A percentile compares a stretch with the other conserved stretches of the same genome.
Evolutionary conservation across 2,329 filamentous ascomycete genomes (phyloP).

Genomic region (Alternaria gaisen): DNA sequence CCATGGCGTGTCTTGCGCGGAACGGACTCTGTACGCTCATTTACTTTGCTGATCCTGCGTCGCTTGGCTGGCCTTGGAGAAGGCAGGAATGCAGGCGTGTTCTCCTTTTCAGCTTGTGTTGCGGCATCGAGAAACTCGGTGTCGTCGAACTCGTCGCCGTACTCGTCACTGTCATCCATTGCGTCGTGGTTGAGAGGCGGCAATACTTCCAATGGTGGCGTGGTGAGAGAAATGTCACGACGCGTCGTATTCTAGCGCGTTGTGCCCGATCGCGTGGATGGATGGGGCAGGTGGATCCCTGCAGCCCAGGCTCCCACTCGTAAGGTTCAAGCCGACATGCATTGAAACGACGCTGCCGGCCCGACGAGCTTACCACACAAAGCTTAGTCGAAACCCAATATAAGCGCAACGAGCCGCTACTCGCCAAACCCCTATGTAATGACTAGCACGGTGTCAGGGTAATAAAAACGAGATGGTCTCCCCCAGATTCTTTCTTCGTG

Average conservation of each 20-base stretch:
- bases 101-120: constrained; percentile 58
- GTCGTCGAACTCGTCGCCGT: constrained; percentile 70
- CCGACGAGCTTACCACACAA: constrained; percentile 12
- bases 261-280: constrained; percentile 23
- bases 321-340: constrained; percentile 28
- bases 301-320: constrained; percentile 26
- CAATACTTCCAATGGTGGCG: constrained; percentile 25
- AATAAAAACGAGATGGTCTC: constrained; percentile 21
- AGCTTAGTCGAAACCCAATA: constrained; percentile 21
- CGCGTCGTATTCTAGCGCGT: constrained; percentile 40
- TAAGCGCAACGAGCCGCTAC: constrained; percentile 11
- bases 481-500: constrained; percentile 17
- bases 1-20: constrained; percentile 29
- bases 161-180: constrained; percentile 61
- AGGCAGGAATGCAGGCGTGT: constrained; percentile 42
- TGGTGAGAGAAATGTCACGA: constrained; percentile 22
- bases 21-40: constrained; percentile 35
- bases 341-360: constrained; percentile 16
- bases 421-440: constrained; percentile 19
- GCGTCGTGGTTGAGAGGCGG: constrained; percentile 21
- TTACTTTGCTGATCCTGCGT: constrained; percentile 38
- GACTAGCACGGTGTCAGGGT: constrained; percentile 10
- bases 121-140: constrained; percentile 71
- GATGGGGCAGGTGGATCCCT: constrained; percentile 28
- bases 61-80: constrained; percentile 51